Evolutionary conservation across 208 protist genomes (phyloP).

Genomic region (Acanthamoeba lenticulata): DNA sequence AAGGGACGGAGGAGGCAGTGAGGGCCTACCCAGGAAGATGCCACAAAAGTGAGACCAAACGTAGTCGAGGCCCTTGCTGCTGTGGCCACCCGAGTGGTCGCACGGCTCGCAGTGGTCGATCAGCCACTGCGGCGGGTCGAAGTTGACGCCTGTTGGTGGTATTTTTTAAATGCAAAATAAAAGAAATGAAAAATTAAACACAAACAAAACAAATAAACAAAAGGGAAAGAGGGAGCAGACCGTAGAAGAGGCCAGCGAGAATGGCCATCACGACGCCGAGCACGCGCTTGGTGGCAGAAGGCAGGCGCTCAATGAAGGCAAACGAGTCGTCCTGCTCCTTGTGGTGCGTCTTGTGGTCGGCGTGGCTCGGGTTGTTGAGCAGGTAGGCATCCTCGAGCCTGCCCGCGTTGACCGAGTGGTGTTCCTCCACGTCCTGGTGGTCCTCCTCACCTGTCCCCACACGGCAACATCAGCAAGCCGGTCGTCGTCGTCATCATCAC

Average conservation of each 20-base stretch:
- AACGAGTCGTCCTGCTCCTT: slow-evolving; percentile 47
- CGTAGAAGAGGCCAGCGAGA: slow-evolving; percentile 44
- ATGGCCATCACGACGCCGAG: slow-evolving; percentile 5
- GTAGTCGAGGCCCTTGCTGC: slow-evolving; percentile 52
- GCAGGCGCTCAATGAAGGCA: slow-evolving; percentile 5
- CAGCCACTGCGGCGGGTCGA: slow-evolving; percentile 64
- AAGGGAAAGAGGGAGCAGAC: background rate
- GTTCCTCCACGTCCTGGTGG: background rate
- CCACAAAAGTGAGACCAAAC: slow-evolving; percentile 69
- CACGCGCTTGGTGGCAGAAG: background rate
- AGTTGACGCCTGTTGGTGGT: slow-evolving; percentile 51
- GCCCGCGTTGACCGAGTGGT: background rate
- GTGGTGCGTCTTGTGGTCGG: background rate
- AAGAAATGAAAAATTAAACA: background rate
- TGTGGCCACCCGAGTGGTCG: background rate
- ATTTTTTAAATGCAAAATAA: background rate
- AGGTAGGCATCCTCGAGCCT: background rate
- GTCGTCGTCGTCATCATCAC: background rate
- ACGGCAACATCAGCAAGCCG: too few species aligned
- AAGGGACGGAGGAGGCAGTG: background rate
- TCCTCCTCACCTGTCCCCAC: background rate
- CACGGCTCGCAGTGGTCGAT: slow-evolving; percentile 69
- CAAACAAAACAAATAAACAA: background rate
- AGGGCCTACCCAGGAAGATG: slow-evolving; percentile 28
- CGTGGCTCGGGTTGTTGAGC: background rate